These are phyloP conservation scores for Apostasia shenzhenica DNA, from an alignment of 106 monocot genomes.

Conservation along the genomic window DNA sequence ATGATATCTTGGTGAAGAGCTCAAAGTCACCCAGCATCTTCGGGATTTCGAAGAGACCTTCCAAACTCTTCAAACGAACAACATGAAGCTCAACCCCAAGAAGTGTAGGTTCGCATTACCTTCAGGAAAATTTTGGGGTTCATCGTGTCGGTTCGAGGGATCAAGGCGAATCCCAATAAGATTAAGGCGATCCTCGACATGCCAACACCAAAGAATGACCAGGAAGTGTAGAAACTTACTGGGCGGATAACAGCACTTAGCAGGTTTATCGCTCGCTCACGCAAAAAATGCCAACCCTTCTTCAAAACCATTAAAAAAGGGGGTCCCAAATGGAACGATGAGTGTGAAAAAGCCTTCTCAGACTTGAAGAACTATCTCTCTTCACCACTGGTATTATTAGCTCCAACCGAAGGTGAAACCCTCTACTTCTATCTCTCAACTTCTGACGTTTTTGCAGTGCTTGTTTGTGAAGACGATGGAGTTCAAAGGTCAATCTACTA, in stretches of 20 bases:
- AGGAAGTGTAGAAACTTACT: no score
- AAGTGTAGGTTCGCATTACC: neutral
- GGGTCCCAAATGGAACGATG: neutral
- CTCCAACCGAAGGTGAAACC: neutral
- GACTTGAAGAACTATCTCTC: neutral
- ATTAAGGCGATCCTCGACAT: neutral
- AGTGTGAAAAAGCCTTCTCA: neutral
- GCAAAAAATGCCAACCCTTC: neutral
- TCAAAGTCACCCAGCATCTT: neutral
- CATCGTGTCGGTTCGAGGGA: neutral
- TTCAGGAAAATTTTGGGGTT: neutral
- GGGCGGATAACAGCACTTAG: no score
- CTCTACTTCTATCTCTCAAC: no score
- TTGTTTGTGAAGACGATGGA: neutral
- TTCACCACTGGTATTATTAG: neutral
- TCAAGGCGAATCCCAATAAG: neutral
- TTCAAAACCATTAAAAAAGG: neutral
- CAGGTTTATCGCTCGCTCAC: no score
- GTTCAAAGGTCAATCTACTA: neutral
- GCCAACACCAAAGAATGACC: neutral
- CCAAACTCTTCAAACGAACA: neutral
- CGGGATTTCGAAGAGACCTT: neutral
- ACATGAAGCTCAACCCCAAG: neutral
- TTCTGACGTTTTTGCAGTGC: neutral
- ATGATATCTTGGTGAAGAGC: neutral